phyloP scores from a whole-genome alignment of 78 protist genomes.

The Chrysochromulina tobinii region DNA sequence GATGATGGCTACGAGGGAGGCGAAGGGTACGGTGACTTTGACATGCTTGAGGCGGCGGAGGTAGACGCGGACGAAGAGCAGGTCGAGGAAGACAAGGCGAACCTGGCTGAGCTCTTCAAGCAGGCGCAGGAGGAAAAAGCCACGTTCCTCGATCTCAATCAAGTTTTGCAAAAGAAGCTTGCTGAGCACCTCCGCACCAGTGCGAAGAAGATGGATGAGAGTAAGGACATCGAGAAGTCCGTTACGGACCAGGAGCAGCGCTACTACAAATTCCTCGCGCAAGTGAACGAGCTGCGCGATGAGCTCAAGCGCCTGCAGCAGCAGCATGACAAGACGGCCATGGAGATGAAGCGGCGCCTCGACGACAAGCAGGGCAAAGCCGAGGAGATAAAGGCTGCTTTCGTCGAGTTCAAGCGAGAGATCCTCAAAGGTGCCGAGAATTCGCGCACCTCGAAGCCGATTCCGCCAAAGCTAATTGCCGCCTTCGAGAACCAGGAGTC shows the following conservation, averaged over 20 bases:
- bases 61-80: neutral
- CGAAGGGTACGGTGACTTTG: neutral
- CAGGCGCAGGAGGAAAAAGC: neutral
- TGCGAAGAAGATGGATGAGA: neutral
- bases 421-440: slow-evolving; percentile 4
- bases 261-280: neutral
- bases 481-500: slow-evolving; percentile 25
- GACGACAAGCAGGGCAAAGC: slow-evolving; percentile 27
- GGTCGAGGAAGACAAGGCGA: neutral
- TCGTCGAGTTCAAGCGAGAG: slow-evolving; percentile 36
- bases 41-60: neutral
- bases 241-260: neutral
- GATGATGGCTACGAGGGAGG: neutral
- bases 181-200: neutral
- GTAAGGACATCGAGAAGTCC: neutral
- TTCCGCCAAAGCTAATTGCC: neutral
- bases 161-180: slow-evolving; percentile 13
- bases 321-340: neutral
- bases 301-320: neutral
- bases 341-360: slow-evolving; percentile 7
- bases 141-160: neutral
- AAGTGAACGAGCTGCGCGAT: neutral
- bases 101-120: neutral
- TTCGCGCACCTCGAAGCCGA: neutral
- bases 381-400: neutral